Conservation (phyloP, 1,139 yeast species). For the Zygosaccharomyces pseudobailii region DNA sequence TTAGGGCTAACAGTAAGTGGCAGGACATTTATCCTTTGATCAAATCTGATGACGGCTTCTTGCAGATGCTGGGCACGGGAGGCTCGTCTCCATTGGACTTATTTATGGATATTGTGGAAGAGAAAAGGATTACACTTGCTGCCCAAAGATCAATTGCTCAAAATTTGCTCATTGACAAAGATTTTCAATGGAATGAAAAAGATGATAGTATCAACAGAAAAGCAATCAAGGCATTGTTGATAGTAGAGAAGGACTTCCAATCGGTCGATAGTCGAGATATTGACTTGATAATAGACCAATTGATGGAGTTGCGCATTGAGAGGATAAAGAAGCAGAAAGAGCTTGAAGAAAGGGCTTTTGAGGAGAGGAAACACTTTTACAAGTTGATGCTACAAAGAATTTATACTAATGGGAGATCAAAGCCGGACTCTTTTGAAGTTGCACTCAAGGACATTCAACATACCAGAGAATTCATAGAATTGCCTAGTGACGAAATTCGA, state of each 20-base stretch:
- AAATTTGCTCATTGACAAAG: conserved; percentile 43
- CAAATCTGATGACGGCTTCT: conserved; percentile 55
- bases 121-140: conserved; percentile 50
- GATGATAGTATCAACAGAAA: conserved; percentile 10
- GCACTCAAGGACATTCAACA: conserved; percentile 33
- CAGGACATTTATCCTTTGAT: conserved; percentile 48
- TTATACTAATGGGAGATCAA: conserved; percentile 30
- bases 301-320: conserved; percentile 29
- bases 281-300: conserved; percentile 28
- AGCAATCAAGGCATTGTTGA: conserved; percentile 14
- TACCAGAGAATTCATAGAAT: conserved; percentile 35
- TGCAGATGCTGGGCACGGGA: conserved; percentile 63
- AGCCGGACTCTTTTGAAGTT: conserved; percentile 38
- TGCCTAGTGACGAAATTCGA: conserved; percentile 34
- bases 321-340: conserved; percentile 34
- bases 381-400: conserved; percentile 35
- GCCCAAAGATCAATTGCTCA: conserved; percentile 58
- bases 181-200: conserved; percentile 19
- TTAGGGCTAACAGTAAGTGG: conserved; percentile 59
- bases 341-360: conserved; percentile 34
- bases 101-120: conserved; percentile 72
- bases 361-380: conserved; percentile 39
- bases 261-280: conserved; percentile 30
- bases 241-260: conserved; percentile 23
- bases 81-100: conserved; percentile 80